Evolutionary conservation across 2,329 filamentous ascomycete genomes (phyloP).

Genomic region (Fusarium sterilihyphosum): DNA sequence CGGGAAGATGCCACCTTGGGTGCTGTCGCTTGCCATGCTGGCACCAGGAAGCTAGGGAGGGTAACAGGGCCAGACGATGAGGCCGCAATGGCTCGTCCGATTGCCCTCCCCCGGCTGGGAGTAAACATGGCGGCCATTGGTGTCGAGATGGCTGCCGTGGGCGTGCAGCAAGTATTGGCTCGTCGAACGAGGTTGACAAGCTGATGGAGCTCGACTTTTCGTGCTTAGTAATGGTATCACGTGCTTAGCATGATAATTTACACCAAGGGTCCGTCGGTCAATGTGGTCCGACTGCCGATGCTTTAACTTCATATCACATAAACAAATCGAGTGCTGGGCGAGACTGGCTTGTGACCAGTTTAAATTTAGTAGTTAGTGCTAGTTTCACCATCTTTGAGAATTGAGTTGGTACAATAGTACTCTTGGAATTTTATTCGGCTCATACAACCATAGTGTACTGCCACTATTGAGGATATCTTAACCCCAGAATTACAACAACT

Average conservation of each 20-base stretch:
- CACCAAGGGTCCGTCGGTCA: neutral
- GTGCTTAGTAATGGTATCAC: slow-evolving; percentile 49
- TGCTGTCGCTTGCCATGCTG: slow-evolving; percentile 67
- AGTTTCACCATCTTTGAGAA: neutral
- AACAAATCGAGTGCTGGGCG: neutral
- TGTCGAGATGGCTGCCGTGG: slow-evolving; percentile 34
- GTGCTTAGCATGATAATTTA: slow-evolving; percentile 26
- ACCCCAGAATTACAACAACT: slow-evolving; percentile 49
- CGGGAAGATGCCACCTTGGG: slow-evolving; percentile 54
- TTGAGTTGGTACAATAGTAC: slow-evolving; percentile 45
- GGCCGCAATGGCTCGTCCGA: slow-evolving; percentile 62
- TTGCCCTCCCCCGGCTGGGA: slow-evolving; percentile 67
- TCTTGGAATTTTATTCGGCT: slow-evolving; percentile 43
- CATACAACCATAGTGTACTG: slow-evolving; percentile 47
- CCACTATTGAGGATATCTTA: slow-evolving; percentile 53
- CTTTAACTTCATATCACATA: neutral
- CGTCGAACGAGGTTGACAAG: slow-evolving; percentile 22
- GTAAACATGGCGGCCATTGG: slow-evolving; percentile 68
- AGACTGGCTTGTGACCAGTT: neutral
- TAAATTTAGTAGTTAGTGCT: neutral
- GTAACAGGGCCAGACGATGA: slow-evolving; percentile 59
- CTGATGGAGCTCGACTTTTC: slow-evolving; percentile 45
- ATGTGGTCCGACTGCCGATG: neutral
- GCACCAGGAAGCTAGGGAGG: slow-evolving; percentile 78
- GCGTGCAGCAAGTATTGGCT: slow-evolving; percentile 25